Percentiles rank a stretch among this genome's conserved stretches.
These are phyloP conservation scores for Mycena galopus DNA, from an alignment of 768 basidiomycete species.

Conservation along the genomic window DNA sequence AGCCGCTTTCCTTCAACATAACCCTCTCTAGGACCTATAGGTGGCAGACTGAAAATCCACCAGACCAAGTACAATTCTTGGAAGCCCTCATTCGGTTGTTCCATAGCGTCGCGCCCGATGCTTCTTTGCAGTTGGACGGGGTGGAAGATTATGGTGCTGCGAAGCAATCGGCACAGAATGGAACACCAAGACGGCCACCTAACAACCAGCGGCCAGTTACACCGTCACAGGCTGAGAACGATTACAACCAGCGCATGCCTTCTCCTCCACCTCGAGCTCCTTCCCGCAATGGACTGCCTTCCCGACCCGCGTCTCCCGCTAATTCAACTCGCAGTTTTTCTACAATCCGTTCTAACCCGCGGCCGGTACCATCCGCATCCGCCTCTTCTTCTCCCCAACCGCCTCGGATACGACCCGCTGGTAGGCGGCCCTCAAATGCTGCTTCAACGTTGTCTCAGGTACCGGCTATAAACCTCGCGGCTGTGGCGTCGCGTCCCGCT, in stretches of 20 bases:
- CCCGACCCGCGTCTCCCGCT: constrained; percentile 58
- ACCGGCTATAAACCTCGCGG: constrained; percentile 38
- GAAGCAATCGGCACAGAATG: constrained; percentile 39
- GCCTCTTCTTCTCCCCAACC: constrained; percentile 52
- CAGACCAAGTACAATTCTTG: constrained; percentile 83
- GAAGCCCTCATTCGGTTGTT: constrained; percentile 75
- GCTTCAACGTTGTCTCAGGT: constrained; percentile 53
- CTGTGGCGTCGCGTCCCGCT: constrained; percentile 29
- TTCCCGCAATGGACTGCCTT: constrained; percentile 43
- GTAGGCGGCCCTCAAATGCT: constrained; percentile 61
- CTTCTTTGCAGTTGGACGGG: constrained; percentile 70
- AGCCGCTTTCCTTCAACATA: constrained; percentile 81
- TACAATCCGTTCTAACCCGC: constrained; percentile 25
- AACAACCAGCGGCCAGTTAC: constrained; percentile 38
- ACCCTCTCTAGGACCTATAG: constrained; percentile 91
- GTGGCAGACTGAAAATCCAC: constrained; percentile 86
- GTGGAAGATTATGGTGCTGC: constrained; percentile 50
- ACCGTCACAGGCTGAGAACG: constrained; percentile 41
- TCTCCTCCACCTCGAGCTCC: constrained; percentile 41
- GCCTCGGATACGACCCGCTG: constrained; percentile 45
- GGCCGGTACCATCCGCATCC: constrained; percentile 44
- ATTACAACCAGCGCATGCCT: constrained; percentile 41
- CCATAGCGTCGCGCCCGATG: constrained; percentile 58
- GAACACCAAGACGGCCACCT: constrained; percentile 36
- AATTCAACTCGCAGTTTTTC: constrained; percentile 42